Evolutionary conservation across 371 early-diverging fungal genomes (phyloP).

Genomic region (Rhizopus microsporus): DNA sequence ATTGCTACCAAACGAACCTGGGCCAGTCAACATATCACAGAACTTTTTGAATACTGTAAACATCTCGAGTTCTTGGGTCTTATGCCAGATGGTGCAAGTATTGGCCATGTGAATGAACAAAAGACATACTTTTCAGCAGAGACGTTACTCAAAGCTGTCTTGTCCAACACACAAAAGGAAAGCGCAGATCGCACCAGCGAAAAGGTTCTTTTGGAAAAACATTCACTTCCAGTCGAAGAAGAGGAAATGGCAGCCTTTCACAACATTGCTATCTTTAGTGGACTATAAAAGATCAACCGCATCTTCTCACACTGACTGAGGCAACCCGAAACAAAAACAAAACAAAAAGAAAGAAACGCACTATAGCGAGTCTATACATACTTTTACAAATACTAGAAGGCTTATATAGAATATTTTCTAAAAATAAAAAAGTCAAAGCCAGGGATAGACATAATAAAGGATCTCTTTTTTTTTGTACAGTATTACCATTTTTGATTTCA

Average conservation of each 20-base stretch:
- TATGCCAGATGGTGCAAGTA: conserved; percentile 19
- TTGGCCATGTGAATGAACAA: not conserved
- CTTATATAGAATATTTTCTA: too few relatives aligned
- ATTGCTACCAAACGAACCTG: conserved; percentile 39
- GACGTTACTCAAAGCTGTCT: not conserved
- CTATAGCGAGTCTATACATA: too few relatives aligned
- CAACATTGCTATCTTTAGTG: conserved; percentile 10
- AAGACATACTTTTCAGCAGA: not conserved
- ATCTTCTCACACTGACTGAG: not conserved
- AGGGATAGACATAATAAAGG: too few relatives aligned
- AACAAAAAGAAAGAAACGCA: too few relatives aligned
- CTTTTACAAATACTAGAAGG: too few relatives aligned
- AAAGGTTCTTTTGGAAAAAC: not conserved
- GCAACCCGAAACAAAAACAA: too few relatives aligned
- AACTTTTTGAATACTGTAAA: conserved; percentile 31
- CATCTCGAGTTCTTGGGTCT: conserved; percentile 26
- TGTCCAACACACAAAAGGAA: not conserved
- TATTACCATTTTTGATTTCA: too few relatives aligned
- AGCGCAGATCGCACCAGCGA: not conserved
- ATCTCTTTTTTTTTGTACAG: too few relatives aligned
- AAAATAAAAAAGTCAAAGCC: too few relatives aligned
- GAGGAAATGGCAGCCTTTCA: conserved; percentile 7
- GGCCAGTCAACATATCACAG: conserved; percentile 32
- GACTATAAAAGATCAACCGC: not conserved
- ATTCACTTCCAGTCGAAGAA: conserved; percentile 6